Evolutionary conservation across 2,329 filamentous ascomycete genomes (phyloP), one percentile per base, ranked within the genome.

Genomic region (Pseudogymnoascus sp.): DNA sequence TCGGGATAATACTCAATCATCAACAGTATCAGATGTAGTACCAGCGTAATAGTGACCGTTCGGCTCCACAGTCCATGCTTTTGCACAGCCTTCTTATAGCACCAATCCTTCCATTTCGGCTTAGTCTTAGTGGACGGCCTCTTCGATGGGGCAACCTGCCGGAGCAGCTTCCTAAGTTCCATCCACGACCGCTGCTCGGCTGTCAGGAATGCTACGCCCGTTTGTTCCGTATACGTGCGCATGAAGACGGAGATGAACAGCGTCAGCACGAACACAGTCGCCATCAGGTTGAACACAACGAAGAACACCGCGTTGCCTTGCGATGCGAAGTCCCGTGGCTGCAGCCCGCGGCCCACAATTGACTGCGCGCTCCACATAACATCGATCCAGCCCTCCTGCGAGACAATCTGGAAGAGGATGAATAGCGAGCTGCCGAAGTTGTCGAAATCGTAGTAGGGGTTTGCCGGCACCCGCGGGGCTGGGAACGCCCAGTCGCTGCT

Each of bases 171-270:
- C 64, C 95, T 85, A 69, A 99, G 77, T 75, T 99, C 95, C 13
- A 99, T 83, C 95, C 95, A 99, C 0, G 93, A 96, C 69, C 95
- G 87, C 74, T 99, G 95, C 71, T 99, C 95, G 0, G 93, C 89
- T 0, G 95, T 99, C 70, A 99, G 79, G 74, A 93, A 99, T 2
- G 95, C 95, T 47, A 99, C 95, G 1, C 95, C 95, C 0, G 95
- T 99, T 76, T 97, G 93, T 76, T 99, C 95, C 0, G 95, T 99
- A 76, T 99, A 99, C 75, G 97, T 99, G 66, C 95, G 91, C 95
- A 99, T 99, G 75, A 99, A 99, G 66, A 99, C 95, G 64, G 95
- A 97, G 59, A 99, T 96, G 75, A 99, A 99, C 72, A 99, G 80
- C 1, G 95, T 99, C 72, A 99, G 82, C 66, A 99, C 89, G 77